A percentile compares a stretch with the other conserved stretches of the same genome.
Evolutionary conservation across 179 eudicot genomes (phyloP).

Genomic region (Heliamphora pulchella): DNA sequence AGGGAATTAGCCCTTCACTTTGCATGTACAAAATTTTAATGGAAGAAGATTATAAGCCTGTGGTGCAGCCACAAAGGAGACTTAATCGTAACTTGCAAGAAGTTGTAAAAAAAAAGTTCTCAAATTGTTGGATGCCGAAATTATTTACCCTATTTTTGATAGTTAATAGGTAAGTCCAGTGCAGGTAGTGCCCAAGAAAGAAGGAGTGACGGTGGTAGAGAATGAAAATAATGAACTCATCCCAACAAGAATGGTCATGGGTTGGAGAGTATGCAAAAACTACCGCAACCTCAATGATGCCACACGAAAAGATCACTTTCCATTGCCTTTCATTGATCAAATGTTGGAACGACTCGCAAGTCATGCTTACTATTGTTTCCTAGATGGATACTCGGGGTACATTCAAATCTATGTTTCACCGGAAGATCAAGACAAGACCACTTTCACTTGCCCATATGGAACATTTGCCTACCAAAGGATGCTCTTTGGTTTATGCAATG

Average conservation of each 20-base stretch:
- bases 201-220: neutral
- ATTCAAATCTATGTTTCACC: neutral
- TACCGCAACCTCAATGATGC: conserved; percentile 3
- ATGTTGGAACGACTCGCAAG: neutral
- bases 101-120: conserved; percentile 9
- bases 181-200: conserved; percentile 10
- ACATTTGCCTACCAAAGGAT: conserved; percentile 9
- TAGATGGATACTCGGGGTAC: conserved; percentile 9
- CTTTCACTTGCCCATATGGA: conserved; percentile 14
- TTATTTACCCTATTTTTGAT: conserved; percentile 12
- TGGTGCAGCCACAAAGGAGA: neutral
- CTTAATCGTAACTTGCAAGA: conserved; percentile 13
- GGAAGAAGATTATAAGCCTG: neutral
- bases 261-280: conserved; percentile 15
- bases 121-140: neutral
- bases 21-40: conserved; percentile 10
- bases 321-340: conserved; percentile 14
- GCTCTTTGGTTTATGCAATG: conserved; percentile 15
- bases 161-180: conserved; percentile 15
- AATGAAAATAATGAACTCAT: conserved; percentile 1
- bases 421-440: conserved; percentile 16
- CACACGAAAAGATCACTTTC: conserved; percentile 10
- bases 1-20: neutral
- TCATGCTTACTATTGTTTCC: neutral
- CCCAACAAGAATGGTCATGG: neutral